Percentiles rank a stretch among this genome's conserved stretches.
Evolutionary conservation across 2,329 filamentous ascomycete genomes (phyloP).

Genomic region (Aspergillus unguis): DNA sequence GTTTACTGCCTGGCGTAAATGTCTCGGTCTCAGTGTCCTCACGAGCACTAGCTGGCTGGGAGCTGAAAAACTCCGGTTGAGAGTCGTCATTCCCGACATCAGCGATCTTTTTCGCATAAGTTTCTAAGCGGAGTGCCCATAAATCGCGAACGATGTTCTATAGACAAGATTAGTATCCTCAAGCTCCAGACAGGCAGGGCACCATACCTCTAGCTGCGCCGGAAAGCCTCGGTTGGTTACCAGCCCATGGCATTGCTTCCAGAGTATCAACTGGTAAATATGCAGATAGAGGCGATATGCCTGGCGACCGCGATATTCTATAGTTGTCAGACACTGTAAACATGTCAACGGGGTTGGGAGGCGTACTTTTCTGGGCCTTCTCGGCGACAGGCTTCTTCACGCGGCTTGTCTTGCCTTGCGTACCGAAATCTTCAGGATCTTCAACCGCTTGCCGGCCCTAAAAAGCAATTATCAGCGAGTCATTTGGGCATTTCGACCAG

Average conservation of each 20-base stretch:
- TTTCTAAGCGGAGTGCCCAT: slow-evolving; percentile 72
- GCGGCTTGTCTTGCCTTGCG: slow-evolving; percentile 55
- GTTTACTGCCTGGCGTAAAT: slow-evolving; percentile 33
- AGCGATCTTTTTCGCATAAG: slow-evolving; percentile 48
- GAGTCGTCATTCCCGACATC: slow-evolving; percentile 35
- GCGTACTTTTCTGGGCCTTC: slow-evolving; percentile 50
- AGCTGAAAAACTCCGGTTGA: slow-evolving; percentile 56
- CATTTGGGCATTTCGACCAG: no score
- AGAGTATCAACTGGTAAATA: slow-evolving; percentile 76
- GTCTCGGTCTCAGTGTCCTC: slow-evolving; percentile 33
- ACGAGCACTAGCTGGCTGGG: slow-evolving; percentile 51
- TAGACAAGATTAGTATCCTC: slow-evolving; percentile 3
- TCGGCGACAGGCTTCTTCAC: slow-evolving; percentile 55
- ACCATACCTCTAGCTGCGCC: slow-evolving; percentile 65
- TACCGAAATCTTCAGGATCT: slow-evolving; percentile 68
- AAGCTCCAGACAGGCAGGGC: background rate
- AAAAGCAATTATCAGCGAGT: background rate
- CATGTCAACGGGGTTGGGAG: background rate
- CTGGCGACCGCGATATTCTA: slow-evolving; percentile 58
- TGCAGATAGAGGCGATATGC: slow-evolving; percentile 79
- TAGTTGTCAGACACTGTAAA: slow-evolving; percentile 2
- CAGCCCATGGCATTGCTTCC: slow-evolving; percentile 75
- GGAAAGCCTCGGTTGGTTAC: slow-evolving; percentile 64
- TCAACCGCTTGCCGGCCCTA: slow-evolving; percentile 47
- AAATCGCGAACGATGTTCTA: slow-evolving; percentile 70